Evolutionary conservation across 2,329 filamentous ascomycete species (phyloP).

Genomic region (Neonectria faginata): DNA sequence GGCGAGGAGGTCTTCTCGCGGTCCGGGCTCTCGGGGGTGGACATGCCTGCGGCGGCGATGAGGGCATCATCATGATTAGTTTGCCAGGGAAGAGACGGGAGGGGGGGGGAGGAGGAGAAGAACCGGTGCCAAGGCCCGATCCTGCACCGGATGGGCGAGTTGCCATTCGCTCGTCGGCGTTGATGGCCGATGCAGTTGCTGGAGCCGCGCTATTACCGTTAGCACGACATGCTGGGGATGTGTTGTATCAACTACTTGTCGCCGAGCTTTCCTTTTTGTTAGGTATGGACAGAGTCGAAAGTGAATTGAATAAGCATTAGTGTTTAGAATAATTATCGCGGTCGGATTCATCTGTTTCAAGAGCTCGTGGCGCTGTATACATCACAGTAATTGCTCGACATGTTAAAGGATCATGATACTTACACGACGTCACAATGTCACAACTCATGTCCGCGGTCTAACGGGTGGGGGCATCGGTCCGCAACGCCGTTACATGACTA

Average conservation of each 20-base stretch:
- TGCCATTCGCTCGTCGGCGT: conserved; percentile 21
- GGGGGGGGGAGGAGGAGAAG: background rate
- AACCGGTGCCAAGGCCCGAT: conserved; percentile 14
- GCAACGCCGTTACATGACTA: background rate
- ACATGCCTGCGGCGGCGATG: conserved; percentile 27
- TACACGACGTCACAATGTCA: background rate
- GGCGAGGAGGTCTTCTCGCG: conserved; percentile 8
- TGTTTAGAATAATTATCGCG: background rate
- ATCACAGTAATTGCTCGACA: background rate
- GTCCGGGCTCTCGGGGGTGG: conserved; percentile 29
- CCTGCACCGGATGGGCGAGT: conserved; percentile 1
- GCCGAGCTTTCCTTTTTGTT: too few relatives aligned
- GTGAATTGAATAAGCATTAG: background rate
- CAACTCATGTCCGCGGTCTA: background rate
- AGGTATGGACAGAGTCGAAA: too few relatives aligned
- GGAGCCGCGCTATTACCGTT: conserved; percentile 41
- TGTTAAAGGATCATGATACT: background rate
- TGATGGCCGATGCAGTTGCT: conserved; percentile 21
- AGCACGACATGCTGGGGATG: conserved; percentile 19
- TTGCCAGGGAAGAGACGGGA: background rate
- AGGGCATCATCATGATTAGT: conserved; percentile 1
- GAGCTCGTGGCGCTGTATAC: too few relatives aligned
- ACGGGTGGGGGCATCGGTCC: background rate
- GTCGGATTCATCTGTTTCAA: too few relatives aligned
- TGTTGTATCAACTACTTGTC: background rate